A percentile compares a stretch with the other conserved stretches of the same genome.
Evolutionary conservation across 2,329 filamentous ascomycete species (phyloP).

Genomic region (Exophiala aquamarina): DNA sequence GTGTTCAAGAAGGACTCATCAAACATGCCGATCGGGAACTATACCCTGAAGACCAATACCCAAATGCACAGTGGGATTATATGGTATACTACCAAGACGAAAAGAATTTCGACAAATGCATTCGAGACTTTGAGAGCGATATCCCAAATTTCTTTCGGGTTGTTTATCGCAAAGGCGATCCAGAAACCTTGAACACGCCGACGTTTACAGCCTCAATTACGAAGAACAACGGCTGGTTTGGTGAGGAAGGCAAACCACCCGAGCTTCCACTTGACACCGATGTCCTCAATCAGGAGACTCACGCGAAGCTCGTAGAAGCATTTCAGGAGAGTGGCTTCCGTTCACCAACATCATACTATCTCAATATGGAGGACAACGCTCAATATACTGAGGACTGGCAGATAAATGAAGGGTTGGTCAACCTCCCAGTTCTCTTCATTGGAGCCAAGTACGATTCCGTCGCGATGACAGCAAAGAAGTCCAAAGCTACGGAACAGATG

Average conservation of each 20-base stretch:
- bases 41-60: constrained; percentile 46
- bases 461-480: constrained; percentile 9
- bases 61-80: constrained; percentile 22
- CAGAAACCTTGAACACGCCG: constrained; percentile 4
- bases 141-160: constrained; percentile 8
- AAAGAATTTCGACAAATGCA: constrained; percentile 7
- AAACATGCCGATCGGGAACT: constrained; percentile 43
- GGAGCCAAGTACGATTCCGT: constrained; percentile 16
- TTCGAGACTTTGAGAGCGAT: constrained; percentile 12
- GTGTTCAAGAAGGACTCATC: constrained; percentile 36
- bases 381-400: constrained; percentile 42
- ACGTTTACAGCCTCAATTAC: constrained; percentile 8
- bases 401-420: constrained; percentile 31
- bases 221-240: constrained; percentile 30
- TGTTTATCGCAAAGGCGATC: constrained; percentile 4
- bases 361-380: constrained; percentile 44
- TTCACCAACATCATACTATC: constrained; percentile 42
- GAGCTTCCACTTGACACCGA: constrained; percentile 9
- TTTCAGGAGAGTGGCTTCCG: constrained; percentile 44
- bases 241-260: constrained; percentile 7
- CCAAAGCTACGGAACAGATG: constrained; percentile 11
- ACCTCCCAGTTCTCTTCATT: constrained; percentile 19
- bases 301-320: constrained; percentile 8
- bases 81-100: constrained; percentile 11
- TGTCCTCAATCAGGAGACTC: constrained; percentile 9